phyloP scores from a whole-genome alignment of 1,284 basidiomycete genomes.

The Sanguinoderma infundibulare region DNA sequence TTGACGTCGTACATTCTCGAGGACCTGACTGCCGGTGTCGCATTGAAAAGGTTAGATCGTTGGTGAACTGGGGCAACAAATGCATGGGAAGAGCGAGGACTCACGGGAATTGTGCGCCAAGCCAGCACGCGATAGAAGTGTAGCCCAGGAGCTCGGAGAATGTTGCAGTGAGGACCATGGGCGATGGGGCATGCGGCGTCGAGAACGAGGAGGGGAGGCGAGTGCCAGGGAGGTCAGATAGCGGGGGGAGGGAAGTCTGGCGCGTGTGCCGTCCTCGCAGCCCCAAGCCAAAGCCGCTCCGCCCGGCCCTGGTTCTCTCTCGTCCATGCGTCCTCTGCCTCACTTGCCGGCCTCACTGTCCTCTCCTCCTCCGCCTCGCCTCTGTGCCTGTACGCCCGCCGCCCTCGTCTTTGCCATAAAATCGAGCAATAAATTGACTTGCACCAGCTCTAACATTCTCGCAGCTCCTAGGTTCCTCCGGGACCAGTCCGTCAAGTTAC shows the following conservation, averaged over 20 bases:
- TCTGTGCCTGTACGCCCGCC: no score
- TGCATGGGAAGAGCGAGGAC: slow-evolving; percentile 42
- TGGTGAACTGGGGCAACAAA: slow-evolving; percentile 2
- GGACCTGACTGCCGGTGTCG: slow-evolving; percentile 62
- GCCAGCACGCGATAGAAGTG: slow-evolving; percentile 84
- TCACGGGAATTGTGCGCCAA: slow-evolving; percentile 91
- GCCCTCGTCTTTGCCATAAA: no score
- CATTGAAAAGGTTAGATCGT: background rate
- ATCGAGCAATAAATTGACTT: no score
- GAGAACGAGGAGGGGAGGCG: slow-evolving; percentile 5
- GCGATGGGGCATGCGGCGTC: slow-evolving; percentile 15
- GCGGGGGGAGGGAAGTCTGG: slow-evolving; percentile 2
- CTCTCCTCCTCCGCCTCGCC: background rate
- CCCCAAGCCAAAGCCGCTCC: background rate
- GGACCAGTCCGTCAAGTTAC: background rate
- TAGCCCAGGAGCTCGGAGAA: slow-evolving; percentile 67
- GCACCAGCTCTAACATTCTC: background rate
- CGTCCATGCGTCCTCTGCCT: background rate
- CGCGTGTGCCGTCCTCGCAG: background rate
- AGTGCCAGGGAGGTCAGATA: background rate
- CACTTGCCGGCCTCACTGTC: no score
- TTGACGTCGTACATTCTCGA: slow-evolving; percentile 76
- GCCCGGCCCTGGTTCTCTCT: background rate
- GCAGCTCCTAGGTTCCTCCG: background rate
- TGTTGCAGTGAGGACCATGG: slow-evolving; percentile 23